Conservation (phyloP, 2,329 filamentous ascomycete genomes). For the Dactylonectria estremocensis region DNA sequence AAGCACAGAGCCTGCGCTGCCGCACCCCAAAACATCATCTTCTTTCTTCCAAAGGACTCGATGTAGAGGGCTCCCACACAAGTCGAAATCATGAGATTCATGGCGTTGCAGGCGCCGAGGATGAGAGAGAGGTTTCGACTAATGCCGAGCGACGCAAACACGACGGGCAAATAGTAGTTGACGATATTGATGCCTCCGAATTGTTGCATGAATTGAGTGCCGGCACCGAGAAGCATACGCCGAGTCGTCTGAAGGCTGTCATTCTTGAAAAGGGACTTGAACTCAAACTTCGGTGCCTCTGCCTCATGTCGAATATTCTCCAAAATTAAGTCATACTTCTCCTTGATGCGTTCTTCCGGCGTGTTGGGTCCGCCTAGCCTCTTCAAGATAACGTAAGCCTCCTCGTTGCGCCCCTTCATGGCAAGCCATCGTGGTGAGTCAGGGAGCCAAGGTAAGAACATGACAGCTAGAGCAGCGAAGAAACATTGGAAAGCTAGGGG, state of each 20-base stretch:
- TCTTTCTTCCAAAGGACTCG: too few species aligned
- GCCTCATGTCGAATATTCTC: slow-evolving; percentile 13
- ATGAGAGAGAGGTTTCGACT: slow-evolving; percentile 53
- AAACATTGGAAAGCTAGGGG: slow-evolving; percentile 60
- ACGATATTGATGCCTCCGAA: slow-evolving; percentile 34
- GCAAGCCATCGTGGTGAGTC: slow-evolving; percentile 12
- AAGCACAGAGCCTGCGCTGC: too few species aligned
- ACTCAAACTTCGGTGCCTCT: background rate
- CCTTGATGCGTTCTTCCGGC: background rate
- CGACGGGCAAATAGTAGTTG: slow-evolving; percentile 58
- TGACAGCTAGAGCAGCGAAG: slow-evolving; percentile 46
- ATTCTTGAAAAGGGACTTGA: slow-evolving; percentile 26
- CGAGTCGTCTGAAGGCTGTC: slow-evolving; percentile 26
- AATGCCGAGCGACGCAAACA: slow-evolving; percentile 40
- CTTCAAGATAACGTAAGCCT: too few species aligned
- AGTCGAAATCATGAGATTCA: slow-evolving; percentile 40
- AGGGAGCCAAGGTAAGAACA: slow-evolving; percentile 46
- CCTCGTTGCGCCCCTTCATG: slow-evolving; percentile 1
- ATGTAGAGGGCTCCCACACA: background rate
- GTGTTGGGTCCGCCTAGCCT: background rate
- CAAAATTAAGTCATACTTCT: slow-evolving; percentile 14
- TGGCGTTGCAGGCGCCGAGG: slow-evolving; percentile 62
- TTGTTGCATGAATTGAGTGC: slow-evolving; percentile 35
- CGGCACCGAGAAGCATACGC: slow-evolving; percentile 30
- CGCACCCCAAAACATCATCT: too few species aligned